Evolutionary conservation across 129 eudicot species (phyloP).

Genomic region (Escallonia herrerae): DNA sequence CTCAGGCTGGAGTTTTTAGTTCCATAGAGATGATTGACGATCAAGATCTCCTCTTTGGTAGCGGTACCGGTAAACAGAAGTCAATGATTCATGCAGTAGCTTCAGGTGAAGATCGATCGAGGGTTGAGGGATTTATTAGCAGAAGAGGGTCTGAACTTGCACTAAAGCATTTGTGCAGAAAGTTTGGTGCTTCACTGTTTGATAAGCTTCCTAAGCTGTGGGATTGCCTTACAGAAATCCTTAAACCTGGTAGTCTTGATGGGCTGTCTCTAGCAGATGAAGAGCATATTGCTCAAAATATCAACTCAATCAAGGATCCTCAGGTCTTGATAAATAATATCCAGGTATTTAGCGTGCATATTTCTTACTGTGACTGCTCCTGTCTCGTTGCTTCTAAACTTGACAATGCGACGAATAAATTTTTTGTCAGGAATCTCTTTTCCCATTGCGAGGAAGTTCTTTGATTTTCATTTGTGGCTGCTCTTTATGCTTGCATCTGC

Average conservation of each 20-base stretch:
- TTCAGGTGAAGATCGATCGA: slow-evolving; percentile 80
- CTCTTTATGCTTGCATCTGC: too few relatives aligned
- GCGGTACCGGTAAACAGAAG: slow-evolving; percentile 41
- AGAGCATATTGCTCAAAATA: slow-evolving; percentile 37
- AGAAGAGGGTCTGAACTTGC: slow-evolving; percentile 96
- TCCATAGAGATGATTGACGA: slow-evolving; percentile 75
- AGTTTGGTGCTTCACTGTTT: slow-evolving; percentile 74
- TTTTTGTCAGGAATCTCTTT: too few relatives aligned
- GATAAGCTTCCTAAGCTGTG: slow-evolving; percentile 88
- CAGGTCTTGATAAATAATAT: slow-evolving; percentile 89
- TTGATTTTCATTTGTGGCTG: too few relatives aligned
- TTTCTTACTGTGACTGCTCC: not conserved
- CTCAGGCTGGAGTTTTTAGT: slow-evolving; percentile 72
- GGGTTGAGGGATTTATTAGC: slow-evolving; percentile 79
- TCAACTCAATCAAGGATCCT: slow-evolving; percentile 68
- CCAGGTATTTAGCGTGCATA: slow-evolving; percentile 31
- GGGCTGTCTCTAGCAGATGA: slow-evolving; percentile 42
- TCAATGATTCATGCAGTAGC: slow-evolving; percentile 58
- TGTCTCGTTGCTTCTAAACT: not conserved
- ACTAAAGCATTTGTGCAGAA: slow-evolving; percentile 65
- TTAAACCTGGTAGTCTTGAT: slow-evolving; percentile 49
- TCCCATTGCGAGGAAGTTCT: too few relatives aligned
- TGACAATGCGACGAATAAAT: too few relatives aligned
- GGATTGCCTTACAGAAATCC: slow-evolving; percentile 93
- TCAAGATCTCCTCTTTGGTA: slow-evolving; percentile 71